Evolutionary conservation across 73 alveolate species (phyloP).

Genomic region (Stentor roeselii): DNA sequence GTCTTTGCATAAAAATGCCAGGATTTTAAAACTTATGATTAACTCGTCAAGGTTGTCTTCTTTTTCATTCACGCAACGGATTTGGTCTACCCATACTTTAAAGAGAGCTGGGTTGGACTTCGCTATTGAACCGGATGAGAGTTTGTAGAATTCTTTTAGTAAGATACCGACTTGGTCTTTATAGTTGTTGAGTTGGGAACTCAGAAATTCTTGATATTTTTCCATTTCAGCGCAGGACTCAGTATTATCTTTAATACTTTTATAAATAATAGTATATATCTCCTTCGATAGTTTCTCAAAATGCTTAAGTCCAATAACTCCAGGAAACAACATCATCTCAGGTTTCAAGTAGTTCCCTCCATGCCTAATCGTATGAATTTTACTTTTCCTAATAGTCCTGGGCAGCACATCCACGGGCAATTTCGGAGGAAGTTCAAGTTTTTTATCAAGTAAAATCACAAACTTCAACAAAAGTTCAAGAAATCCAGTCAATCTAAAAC

Average conservation of each 20-base stretch:
- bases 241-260: not conserved
- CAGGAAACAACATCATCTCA: not conserved
- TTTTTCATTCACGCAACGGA: not conserved
- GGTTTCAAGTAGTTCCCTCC: not conserved
- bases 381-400: not conserved
- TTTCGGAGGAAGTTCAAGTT: conserved; percentile 7
- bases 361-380: not conserved
- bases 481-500: not conserved
- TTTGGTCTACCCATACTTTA: not conserved
- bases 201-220: not conserved
- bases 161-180: not conserved
- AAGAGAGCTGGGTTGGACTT: not conserved
- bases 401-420: conserved; percentile 3
- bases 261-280: not conserved
- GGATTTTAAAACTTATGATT: not conserved
- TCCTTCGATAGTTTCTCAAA: not conserved
- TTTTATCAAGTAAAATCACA: not conserved
- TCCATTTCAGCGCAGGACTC: not conserved
- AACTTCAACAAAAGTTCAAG: not conserved
- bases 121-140: not conserved
- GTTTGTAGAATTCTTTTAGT: conserved; percentile 4
- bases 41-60: not conserved
- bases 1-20: not conserved
- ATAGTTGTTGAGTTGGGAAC: not conserved
- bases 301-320: conserved; percentile 22